Conservation (phyloP, 1,284 basidiomycete genomes). For the Coniophora puteana region DNA sequence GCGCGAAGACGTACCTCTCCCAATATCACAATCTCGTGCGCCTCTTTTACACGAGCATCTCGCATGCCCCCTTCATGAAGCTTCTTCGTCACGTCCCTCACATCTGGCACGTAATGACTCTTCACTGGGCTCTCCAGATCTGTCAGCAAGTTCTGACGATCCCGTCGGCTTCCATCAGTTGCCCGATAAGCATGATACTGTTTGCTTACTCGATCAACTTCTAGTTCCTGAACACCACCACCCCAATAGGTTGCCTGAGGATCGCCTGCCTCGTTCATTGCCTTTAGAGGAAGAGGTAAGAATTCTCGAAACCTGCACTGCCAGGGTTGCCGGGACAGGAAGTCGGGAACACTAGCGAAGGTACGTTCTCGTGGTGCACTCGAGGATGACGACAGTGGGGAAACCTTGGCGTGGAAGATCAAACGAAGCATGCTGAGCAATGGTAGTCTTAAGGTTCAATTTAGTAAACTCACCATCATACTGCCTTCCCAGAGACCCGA, state of each 20-base stretch:
- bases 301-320: conserved; percentile 29
- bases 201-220: conserved; percentile 1
- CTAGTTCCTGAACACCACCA: conserved; percentile 21
- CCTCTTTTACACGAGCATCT: conserved; percentile 17
- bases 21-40: conserved; percentile 33
- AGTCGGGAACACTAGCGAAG: conserved; percentile 18
- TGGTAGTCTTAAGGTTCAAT: conserved; percentile 6
- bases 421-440: conserved; percentile 11
- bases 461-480: conserved; percentile 40
- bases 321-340: conserved; percentile 30
- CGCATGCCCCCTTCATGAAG: conserved; percentile 22
- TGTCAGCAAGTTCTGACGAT: too few species aligned
- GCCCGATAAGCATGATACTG: conserved; percentile 15
- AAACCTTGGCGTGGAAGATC: conserved; percentile 23
- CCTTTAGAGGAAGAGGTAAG: conserved; percentile 26
- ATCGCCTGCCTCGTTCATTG: too few species aligned
- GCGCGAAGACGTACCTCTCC: conserved; percentile 28
- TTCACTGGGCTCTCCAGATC: too few species aligned
- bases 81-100: too few species aligned
- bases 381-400: conserved; percentile 18
- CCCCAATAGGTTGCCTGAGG: conserved; percentile 24
- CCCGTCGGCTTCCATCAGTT: conserved; percentile 18
- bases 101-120: too few species aligned
- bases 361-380: conserved; percentile 8
- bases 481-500: conserved; percentile 55